Evolutionary conservation across 1,139 yeast species (phyloP).

Genomic region (Zygoascus sp.): DNA sequence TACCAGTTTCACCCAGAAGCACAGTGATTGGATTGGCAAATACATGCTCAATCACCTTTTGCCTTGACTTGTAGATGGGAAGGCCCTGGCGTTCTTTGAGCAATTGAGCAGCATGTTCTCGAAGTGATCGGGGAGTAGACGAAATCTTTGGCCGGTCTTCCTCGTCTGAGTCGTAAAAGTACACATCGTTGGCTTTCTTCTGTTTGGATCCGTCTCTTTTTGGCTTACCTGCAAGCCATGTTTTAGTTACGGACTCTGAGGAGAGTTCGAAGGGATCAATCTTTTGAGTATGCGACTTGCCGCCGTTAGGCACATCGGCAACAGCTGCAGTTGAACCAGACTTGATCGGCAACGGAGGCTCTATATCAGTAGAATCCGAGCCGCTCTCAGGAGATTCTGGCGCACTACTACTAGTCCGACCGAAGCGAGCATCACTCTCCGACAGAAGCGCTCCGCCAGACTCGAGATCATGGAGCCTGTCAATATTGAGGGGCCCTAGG

Average conservation of each 20-base stretch:
- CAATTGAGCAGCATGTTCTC: constrained; percentile 14
- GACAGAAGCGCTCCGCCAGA: constrained; percentile 15
- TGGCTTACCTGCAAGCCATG: neutral
- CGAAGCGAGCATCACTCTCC: constrained; percentile 21
- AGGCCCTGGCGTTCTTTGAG: constrained; percentile 45
- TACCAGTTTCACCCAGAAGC: constrained; percentile 93
- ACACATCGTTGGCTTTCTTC: constrained; percentile 18
- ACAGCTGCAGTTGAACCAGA: too few species aligned
- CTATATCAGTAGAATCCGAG: constrained; percentile 3
- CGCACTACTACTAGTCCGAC: constrained; percentile 10
- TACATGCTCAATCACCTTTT: constrained; percentile 55
- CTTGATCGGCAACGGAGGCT: neutral
- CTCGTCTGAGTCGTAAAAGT: constrained; percentile 33
- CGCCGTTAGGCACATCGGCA: too few species aligned
- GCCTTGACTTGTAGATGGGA: constrained; percentile 74
- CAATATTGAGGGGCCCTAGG: constrained; percentile 21
- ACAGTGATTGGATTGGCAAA: constrained; percentile 61
- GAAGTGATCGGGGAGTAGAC: constrained; percentile 14
- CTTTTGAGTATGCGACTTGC: neutral
- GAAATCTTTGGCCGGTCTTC: constrained; percentile 30
- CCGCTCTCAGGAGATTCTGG: constrained; percentile 5
- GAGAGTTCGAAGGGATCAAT: neutral
- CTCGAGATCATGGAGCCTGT: constrained; percentile 18
- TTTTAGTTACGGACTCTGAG: neutral
- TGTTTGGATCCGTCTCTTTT: neutral